Evolutionary conservation across 2,329 filamentous ascomycete genomes (phyloP).

Genomic region (Xenosphaeropsis pyriputrescens): DNA sequence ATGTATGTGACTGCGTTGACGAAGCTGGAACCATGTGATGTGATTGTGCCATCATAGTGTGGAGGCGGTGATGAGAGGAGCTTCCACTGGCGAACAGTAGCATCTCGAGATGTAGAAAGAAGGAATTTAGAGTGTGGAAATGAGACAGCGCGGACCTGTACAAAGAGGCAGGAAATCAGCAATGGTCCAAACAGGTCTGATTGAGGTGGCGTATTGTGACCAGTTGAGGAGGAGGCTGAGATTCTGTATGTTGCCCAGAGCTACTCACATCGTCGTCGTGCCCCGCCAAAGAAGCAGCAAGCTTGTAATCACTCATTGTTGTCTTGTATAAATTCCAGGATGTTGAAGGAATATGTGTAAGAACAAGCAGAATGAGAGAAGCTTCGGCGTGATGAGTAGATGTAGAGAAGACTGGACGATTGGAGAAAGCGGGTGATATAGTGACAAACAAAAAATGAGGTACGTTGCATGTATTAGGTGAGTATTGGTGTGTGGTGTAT

Average conservation of each 20-base stretch:
- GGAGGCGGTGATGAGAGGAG: constrained; percentile 50
- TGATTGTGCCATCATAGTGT: constrained; percentile 61
- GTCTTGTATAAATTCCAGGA: neutral
- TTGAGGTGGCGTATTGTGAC: too few relatives aligned
- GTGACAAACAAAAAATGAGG: too few relatives aligned
- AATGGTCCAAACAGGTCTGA: too few relatives aligned
- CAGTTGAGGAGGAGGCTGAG: too few relatives aligned
- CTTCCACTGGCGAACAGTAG: constrained; percentile 78
- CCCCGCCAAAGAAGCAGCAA: constrained; percentile 77
- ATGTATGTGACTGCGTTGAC: constrained; percentile 76
- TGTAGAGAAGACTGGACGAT: too few relatives aligned
- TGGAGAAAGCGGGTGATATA: too few relatives aligned
- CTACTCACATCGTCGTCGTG: constrained; percentile 82
- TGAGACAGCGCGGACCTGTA: constrained; percentile 66
- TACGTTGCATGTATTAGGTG: too few relatives aligned
- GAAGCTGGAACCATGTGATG: constrained; percentile 69
- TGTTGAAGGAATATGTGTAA: too few relatives aligned
- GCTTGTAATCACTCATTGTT: constrained; percentile 71
- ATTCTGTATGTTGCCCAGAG: neutral
- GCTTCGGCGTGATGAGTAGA: too few relatives aligned
- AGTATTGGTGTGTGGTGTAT: too few relatives aligned
- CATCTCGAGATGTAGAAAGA: constrained; percentile 81
- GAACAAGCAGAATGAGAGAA: too few relatives aligned
- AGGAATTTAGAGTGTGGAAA: constrained; percentile 62
- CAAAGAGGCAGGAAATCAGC: too few relatives aligned